These are phyloP conservation scores for Escallonia herrerae DNA, from an alignment of 129 eudicot genomes.

Conservation along the genomic window DNA sequence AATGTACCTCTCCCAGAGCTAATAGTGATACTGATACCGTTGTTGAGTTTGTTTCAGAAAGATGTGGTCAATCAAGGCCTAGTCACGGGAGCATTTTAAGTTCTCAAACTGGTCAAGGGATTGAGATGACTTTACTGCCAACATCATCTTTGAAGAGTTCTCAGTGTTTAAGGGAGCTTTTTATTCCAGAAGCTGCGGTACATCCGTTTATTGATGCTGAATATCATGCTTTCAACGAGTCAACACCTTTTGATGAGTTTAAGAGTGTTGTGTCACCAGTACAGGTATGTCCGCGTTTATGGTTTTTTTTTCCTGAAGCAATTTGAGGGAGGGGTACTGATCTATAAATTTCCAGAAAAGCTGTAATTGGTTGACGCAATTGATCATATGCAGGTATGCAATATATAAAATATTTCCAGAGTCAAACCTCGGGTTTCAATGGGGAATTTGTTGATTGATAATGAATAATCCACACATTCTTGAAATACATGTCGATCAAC, in stretches of 20 bases:
- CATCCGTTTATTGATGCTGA: constrained; percentile 27
- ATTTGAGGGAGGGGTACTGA: no score
- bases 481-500: no score
- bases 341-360: no score
- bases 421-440: no score
- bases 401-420: no score
- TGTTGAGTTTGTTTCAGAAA: constrained; percentile 29
- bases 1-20: constrained; percentile 15
- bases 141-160: constrained; percentile 32
- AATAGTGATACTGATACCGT: constrained; percentile 21
- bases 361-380: no score
- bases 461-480: no score
- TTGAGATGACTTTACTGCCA: constrained; percentile 44
- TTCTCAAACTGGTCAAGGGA: constrained; percentile 33
- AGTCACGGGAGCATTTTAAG: constrained; percentile 13
- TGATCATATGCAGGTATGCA: no score
- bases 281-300: constrained; percentile 24
- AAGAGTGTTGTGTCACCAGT: constrained; percentile 28
- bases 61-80: constrained; percentile 21
- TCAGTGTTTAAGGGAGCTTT: constrained; percentile 32
- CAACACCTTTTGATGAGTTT: constrained; percentile 25
- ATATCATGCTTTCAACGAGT: constrained; percentile 35
- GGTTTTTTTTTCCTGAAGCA: no score
- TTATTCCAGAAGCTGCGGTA: constrained; percentile 26
- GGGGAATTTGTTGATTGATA: no score